Conservation (phyloP, 2,329 filamentous ascomycete genomes). For the Colletotrichum australisinense region DNA sequence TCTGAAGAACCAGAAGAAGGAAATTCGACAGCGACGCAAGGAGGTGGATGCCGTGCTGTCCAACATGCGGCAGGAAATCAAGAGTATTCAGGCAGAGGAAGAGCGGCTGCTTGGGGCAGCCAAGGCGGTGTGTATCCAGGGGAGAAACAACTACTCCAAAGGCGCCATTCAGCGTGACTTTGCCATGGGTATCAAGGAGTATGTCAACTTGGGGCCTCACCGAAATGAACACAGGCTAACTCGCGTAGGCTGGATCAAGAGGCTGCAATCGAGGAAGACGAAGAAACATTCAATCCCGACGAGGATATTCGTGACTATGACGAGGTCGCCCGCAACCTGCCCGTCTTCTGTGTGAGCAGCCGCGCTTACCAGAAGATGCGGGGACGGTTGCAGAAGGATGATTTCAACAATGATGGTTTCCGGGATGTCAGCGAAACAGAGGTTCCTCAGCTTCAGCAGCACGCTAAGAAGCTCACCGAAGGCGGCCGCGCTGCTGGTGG, state of each 20-base stretch:
- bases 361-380: constrained; percentile 71
- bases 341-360: constrained; percentile 74
- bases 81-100: constrained; percentile 32
- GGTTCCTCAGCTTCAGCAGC: constrained; percentile 67
- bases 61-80: constrained; percentile 7
- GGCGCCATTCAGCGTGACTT: constrained; percentile 38
- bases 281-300: constrained; percentile 24
- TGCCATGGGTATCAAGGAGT: constrained; percentile 55
- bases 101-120: constrained; percentile 26
- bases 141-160: constrained; percentile 65
- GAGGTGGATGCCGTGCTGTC: constrained; percentile 27
- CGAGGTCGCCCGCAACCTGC: constrained; percentile 64
- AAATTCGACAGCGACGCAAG: constrained; percentile 35
- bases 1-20: constrained; percentile 35
- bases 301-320: constrained; percentile 68
- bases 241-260: constrained; percentile 25
- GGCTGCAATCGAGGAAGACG: constrained; percentile 26
- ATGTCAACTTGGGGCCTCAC: constrained; percentile 44
- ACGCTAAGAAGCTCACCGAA: constrained; percentile 44
- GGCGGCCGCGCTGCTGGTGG: constrained; percentile 35
- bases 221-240: constrained; percentile 50
- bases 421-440: constrained; percentile 64
- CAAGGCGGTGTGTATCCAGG: constrained; percentile 57
- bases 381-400: constrained; percentile 65
- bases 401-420: constrained; percentile 62